phyloP scores from a whole-genome alignment of 2,329 filamentous ascomycete genomes.

The Colletotrichum liriopes region DNA sequence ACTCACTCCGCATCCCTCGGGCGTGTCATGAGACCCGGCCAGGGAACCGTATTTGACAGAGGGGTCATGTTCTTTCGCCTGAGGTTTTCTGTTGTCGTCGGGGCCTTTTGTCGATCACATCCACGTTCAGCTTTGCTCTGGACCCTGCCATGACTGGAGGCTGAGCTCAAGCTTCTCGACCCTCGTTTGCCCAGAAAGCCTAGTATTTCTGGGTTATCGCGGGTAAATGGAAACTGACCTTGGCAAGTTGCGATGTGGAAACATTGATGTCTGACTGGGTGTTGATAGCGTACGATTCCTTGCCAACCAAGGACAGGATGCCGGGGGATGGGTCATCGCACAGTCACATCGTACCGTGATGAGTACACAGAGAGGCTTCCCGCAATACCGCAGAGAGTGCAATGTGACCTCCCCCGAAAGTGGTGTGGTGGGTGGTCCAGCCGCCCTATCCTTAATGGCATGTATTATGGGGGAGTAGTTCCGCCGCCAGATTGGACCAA shows the following conservation, averaged over 20 bases:
- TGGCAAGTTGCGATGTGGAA: constrained; percentile 29
- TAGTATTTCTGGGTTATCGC: constrained; percentile 22
- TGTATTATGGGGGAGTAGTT: constrained; percentile 33
- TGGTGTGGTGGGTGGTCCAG: constrained; percentile 30
- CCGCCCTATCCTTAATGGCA: constrained; percentile 27
- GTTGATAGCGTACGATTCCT: neutral
- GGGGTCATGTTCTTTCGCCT: neutral
- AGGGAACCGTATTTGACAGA: neutral
- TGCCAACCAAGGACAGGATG: neutral
- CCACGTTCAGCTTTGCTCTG: constrained; percentile 1
- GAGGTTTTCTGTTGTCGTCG: neutral
- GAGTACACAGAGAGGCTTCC: neutral
- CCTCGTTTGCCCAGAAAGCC: constrained; percentile 29
- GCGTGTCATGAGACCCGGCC: neutral
- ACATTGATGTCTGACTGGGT: neutral
- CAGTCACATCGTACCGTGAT: constrained; percentile 26
- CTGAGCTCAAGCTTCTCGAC: constrained; percentile 40
- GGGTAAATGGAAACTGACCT: constrained; percentile 32
- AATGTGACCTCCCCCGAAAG: constrained; percentile 30
- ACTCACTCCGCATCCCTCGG: neutral
- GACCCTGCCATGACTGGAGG: constrained; percentile 33
- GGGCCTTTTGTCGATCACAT: constrained; percentile 7
- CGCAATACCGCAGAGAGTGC: constrained; percentile 23
- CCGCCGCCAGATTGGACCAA: constrained; percentile 38
- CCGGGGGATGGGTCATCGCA: constrained; percentile 15